Evolutionary conservation across 805 yeast genomes (phyloP), one percentile per base, ranked within the genome.

Genomic region (Candida adriatica): DNA sequence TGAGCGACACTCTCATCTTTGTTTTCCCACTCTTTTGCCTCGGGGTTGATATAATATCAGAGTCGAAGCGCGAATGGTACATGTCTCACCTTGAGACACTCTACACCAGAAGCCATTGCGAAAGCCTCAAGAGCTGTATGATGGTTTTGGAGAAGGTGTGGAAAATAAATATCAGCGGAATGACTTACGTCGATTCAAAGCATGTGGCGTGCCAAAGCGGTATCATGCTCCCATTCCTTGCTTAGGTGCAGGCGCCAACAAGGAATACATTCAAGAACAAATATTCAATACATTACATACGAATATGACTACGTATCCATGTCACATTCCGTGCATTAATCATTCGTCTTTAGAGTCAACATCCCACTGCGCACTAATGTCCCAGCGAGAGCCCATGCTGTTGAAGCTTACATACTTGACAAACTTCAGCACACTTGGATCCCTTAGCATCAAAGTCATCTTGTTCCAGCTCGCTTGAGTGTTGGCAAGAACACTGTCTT

Each of bases 331-430:
- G n/a, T n/a, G n/a, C n/a, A n/a, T n/a, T n/a, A n/a, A n/a, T n/a
- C n/a, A n/a, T n/a, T 59, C 69, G 3, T 57, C 75, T 5, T 51
- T 64, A 17, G 62, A 63, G 39, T 65, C 70, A 18, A 84, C 79
- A 43, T 74, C 77, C 92, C 95, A 90, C 48, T 79, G 81, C 34
- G 80, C 75, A 20, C 68, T 66, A 24, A 92, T 63, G 52, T 92
- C 99, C 95, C 95, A 92, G 52, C 98, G 68, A 24, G 92, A 78
- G 1, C 96, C 95, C 38, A 77, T 76, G 6, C 97, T 96, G 40
- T 74, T 74, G 56, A 73, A 74, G 49, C 95, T 83, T 13, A 90
- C 90, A 48, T 92, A 92, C 55, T 92, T 92, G 46, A 92, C 77
- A 57, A 92, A 92, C 55, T 88, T 82, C 59, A 94, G 62, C n/a